Conservation (phyloP, 192 early-diverging fungal genomes). For the Umbelopsis ramanniana region DNA sequence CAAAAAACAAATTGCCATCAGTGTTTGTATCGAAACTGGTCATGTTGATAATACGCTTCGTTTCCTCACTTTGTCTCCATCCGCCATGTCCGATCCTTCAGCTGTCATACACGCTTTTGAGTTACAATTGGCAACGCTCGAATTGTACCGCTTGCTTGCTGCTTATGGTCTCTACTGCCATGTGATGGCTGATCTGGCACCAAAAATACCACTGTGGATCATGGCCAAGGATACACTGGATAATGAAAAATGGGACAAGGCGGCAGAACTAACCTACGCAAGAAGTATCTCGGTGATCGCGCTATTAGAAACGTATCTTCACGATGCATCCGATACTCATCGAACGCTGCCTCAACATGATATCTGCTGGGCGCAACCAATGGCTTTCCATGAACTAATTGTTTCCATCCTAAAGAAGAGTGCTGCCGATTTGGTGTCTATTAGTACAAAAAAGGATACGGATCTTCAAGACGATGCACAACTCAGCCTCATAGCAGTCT, state of each 20-base stretch:
- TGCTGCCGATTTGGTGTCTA: background rate
- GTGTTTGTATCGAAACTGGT: slow-evolving; percentile 39
- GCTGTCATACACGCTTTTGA: slow-evolving; percentile 34
- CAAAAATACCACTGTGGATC: slow-evolving; percentile 38
- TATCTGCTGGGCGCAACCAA: slow-evolving; percentile 53
- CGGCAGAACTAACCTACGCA: background rate
- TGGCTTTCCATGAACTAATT: slow-evolving; percentile 28
- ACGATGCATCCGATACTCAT: slow-evolving; percentile 51
- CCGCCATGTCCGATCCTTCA: slow-evolving; percentile 10
- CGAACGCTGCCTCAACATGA: slow-evolving; percentile 50
- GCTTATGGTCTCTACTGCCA: slow-evolving; percentile 59
- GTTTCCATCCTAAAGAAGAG: background rate
- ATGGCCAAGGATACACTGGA: slow-evolving; percentile 7
- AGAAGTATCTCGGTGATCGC: slow-evolving; percentile 36
- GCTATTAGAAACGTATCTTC: slow-evolving; percentile 39
- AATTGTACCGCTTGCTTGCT: slow-evolving; percentile 45
- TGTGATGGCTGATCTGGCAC: slow-evolving; percentile 44
- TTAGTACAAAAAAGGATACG: background rate
- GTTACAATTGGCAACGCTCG: slow-evolving; percentile 43
- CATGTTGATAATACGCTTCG: slow-evolving; percentile 48
- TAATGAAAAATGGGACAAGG: background rate
- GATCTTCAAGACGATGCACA: background rate
- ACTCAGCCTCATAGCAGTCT: slow-evolving; percentile 23
- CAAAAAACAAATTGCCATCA: slow-evolving; percentile 45
- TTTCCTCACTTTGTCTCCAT: slow-evolving; percentile 49